These are phyloP conservation scores for Wickerhamiella galacta DNA, from an alignment of 805 yeast genomes.

Conservation along the genomic window DNA sequence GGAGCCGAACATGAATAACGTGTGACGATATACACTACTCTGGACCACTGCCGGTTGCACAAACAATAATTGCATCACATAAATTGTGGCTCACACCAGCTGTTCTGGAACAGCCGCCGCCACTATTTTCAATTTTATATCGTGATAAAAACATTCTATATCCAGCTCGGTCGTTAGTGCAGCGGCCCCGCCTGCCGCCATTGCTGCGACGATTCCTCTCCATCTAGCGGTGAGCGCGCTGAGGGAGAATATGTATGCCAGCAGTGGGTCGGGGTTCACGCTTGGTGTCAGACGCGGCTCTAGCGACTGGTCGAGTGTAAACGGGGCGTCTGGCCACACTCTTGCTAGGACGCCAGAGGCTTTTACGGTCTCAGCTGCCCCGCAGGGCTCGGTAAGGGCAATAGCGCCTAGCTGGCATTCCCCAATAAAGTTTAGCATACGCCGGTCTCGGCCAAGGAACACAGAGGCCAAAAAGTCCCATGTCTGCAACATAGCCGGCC, in stretches of 20 bases:
- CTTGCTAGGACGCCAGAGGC: not conserved
- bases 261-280: not conserved
- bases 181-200: not conserved
- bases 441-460: slow-evolving; percentile 12
- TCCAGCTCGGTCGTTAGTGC: not conserved
- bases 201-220: slow-evolving; percentile 1
- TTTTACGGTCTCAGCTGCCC: not conserved
- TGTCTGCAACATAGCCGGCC: slow-evolving; percentile 1
- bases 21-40: not conserved
- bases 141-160: not conserved
- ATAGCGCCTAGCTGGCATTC: not conserved
- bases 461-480: slow-evolving; percentile 10
- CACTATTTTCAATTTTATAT: not conserved
- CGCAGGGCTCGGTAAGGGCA: not conserved
- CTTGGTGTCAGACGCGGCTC: not conserved
- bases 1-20: not conserved
- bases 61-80: no score
- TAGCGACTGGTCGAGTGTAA: not conserved
- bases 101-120: no score
- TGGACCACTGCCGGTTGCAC: no score
- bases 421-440: slow-evolving; percentile 7
- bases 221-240: slow-evolving; percentile 3
- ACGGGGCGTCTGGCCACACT: slow-evolving; percentile 4
- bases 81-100: not conserved
- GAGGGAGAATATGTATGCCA: not conserved